Evolutionary conservation across 2,329 filamentous ascomycete species (phyloP), one percentile per base, ranked within the genome.

Genomic region (Alternaria solani): DNA sequence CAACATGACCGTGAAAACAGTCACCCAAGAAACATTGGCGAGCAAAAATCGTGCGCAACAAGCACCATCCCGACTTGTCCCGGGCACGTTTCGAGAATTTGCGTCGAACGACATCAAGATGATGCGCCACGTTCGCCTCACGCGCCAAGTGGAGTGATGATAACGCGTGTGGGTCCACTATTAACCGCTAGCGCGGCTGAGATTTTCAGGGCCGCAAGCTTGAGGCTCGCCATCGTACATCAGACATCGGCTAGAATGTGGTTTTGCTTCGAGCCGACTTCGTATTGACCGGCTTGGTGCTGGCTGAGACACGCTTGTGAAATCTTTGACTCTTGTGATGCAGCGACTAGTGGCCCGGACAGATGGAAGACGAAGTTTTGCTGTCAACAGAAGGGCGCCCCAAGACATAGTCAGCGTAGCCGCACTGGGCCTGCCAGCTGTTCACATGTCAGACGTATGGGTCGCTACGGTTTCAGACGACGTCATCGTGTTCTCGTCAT

Each of bases 101-200:
- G 64, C 61, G 57, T 69, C 69, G 67, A 61, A 68, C 56, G 64
- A 72, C 61, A 64, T 65, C 64, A 66, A 65, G 59, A 65, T 61
- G 59, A 64, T 66, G 64, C 65, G 66, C 63, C 57, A 59, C 48
- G 8, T 48, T 65, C 64, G 65, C 61, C 66, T 66, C 59, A 61
- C 42, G 39, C 60, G 52, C 59, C 51, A 53, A 61, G 64, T 72
- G 65, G 64, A 60, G 58, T 72, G 69, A 71, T 57, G 53, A 57
- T 60, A 68, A 69, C 66, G 62, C 62, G 61, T 61, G n/a, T 5
- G 26, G 62, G 41, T 36, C 69, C 69, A 71, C 65, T 69, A 42
- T 71, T 71, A 72, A 51, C 69, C 69, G 65, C 55, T 62, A 63
- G 60, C 49, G 60, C 57, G 58, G 57, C 46, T 51, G 65, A 65